Percentiles rank a stretch among this genome's conserved stretches.
phyloP scores from a whole-genome alignment of 257 asterid genomes.

The Leptodermis oblonga region DNA sequence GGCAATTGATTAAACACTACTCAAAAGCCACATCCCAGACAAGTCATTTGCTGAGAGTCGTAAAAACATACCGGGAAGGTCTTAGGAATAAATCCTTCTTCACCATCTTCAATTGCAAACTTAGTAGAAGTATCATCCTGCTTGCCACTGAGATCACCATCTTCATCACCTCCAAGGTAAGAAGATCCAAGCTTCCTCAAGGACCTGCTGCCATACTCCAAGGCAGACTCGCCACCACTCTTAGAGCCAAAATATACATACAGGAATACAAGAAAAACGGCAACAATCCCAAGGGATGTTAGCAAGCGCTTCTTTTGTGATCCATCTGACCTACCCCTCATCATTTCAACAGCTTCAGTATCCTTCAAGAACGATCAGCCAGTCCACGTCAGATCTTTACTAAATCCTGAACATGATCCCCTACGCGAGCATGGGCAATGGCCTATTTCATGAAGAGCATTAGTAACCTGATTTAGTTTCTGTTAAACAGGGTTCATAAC shows the following conservation, averaged over 20 bases:
- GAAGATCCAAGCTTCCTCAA: slow-evolving; percentile 84
- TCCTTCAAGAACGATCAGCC: slow-evolving; percentile 23
- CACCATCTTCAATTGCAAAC: slow-evolving; percentile 61
- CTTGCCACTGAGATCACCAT: slow-evolving; percentile 56
- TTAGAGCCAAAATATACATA: slow-evolving; percentile 71
- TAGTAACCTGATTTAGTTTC: not conserved
- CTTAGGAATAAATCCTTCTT: slow-evolving; percentile 48
- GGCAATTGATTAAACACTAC: not conserved
- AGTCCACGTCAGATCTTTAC: slow-evolving; percentile 19
- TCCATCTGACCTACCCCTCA: slow-evolving; percentile 77
- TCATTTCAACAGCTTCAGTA: slow-evolving; percentile 40
- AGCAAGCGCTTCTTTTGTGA: slow-evolving; percentile 63
- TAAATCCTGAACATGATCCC: slow-evolving; percentile 20
- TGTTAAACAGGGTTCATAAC: not conserved
- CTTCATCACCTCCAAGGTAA: slow-evolving; percentile 85
- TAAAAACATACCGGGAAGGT: slow-evolving; percentile 74
- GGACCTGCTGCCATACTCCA: slow-evolving; percentile 85
- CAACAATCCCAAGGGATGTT: slow-evolving; percentile 46
- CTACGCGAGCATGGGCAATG: slow-evolving; percentile 16
- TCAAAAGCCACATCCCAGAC: not conserved
- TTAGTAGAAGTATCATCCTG: slow-evolving; percentile 42
- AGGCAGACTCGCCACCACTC: slow-evolving; percentile 75
- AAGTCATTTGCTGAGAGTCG: not conserved
- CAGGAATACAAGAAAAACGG: slow-evolving; percentile 48
- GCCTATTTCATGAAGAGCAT: no score